Base-by-base conservation (phyloP, 139 green algal species). In the Asterochloris sp. region DNA sequence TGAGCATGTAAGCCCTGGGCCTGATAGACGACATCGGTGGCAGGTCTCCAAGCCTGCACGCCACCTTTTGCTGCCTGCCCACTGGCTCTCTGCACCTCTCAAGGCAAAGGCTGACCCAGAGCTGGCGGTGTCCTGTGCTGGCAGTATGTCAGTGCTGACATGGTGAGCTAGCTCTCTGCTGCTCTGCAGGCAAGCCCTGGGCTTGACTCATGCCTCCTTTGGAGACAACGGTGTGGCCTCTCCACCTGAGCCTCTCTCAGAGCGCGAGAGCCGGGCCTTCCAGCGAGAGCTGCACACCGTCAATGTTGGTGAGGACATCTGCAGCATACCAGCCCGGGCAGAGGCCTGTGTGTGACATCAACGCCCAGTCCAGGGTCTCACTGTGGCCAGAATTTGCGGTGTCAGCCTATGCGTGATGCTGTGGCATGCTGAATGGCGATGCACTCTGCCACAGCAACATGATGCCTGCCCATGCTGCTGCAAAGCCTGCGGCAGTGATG, bases 171-270 rank as follows among this genome's bases (percentile, higher is more conserved):
- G 38, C 38, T 54, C 38, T 54, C 4, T 54, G 38, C 38, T 54
- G 38, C 38, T 54, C 11, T 78, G 21, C 27, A 64, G 63, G 26
- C 38, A 66, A 75, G 76, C 60, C 21, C 6, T 79, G 15, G 76
- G 76, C 54, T 19, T 61, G 78, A 63, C 83, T 92, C 4, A 93
- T 88, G 91, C 91, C 90, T 24, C 87, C 87, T 12, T 86, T 94
- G 12, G 91, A 92, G 80, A 29, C 87, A 10, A 29, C 71, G 73
- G 61, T 77, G 73, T 74, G n/a, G 62, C 76, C 47, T 24, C 24
- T 60, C 19, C 73, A 54, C 29, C 63, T 64, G 28, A 27, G 16
- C 28, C 81, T 76, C 26, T 69, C 8, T 62, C 76, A 17, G 27
- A 76, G n/a, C 47, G 82, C 13, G 84, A 87, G 69, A 83, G 67